Evolutionary conservation across 352 stramenopile genomes (phyloP).

Genomic region (Phytophthora sojae): DNA sequence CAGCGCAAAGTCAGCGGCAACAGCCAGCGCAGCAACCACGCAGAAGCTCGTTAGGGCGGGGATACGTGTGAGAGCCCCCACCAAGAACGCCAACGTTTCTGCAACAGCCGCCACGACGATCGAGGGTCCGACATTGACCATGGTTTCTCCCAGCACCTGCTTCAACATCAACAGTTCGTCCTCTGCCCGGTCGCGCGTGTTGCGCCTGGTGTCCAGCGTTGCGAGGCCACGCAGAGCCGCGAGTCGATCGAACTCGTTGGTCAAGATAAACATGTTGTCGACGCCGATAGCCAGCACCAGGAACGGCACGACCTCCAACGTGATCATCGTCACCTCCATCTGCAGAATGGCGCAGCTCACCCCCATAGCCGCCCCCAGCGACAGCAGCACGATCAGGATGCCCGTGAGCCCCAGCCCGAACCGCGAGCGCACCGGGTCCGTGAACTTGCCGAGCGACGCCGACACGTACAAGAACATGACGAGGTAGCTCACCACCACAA

Average conservation of each 20-base stretch:
- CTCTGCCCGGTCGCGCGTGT: conserved; percentile 39
- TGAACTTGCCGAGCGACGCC: conserved; percentile 79
- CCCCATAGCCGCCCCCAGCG: conserved; percentile 78
- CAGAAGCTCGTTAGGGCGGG: conserved; percentile 90
- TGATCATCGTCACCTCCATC: conserved; percentile 92
- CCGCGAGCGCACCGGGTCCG: conserved; percentile 73
- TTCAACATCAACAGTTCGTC: conserved; percentile 56
- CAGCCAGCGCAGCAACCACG: conserved; percentile 82
- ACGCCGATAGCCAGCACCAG: conserved; percentile 92
- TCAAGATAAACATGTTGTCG: conserved; percentile 95
- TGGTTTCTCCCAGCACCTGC: conserved; percentile 77
- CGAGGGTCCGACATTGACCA: conserved; percentile 85
- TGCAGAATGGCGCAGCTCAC: conserved; percentile 67
- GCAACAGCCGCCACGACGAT: conserved; percentile 88
- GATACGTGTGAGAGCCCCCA: conserved; percentile 87
- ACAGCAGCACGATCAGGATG: conserved; percentile 87
- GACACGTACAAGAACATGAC: conserved; percentile 93
- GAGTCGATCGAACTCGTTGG: conserved; percentile 87
- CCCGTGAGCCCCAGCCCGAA: conserved; percentile 84
- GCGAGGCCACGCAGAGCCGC: conserved; percentile 50
- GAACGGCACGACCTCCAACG: conserved; percentile 92
- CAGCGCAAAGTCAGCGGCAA: conserved; percentile 80
- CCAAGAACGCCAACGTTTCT: conserved; percentile 84
- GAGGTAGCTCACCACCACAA: conserved; percentile 88
- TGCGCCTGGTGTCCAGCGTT: conserved; percentile 35